Evolutionary conservation across 2,329 filamentous ascomycete species (phyloP).

Genomic region (Incumbomyces delicatus): DNA sequence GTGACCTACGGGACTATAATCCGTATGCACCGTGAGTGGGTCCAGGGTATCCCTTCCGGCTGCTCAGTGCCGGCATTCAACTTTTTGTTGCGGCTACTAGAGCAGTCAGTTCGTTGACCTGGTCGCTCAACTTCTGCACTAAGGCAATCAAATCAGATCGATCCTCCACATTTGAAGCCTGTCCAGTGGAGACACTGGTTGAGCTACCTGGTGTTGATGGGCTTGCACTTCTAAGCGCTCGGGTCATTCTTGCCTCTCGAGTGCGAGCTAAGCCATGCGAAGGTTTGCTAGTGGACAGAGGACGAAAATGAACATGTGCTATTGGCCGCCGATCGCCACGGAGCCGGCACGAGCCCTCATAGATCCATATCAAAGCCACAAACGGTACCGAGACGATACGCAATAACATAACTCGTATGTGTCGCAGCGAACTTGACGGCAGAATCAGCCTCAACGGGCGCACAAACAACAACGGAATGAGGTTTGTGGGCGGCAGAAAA

Average conservation of each 20-base stretch:
- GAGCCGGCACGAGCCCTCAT: slow-evolving; percentile 33
- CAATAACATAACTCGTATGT: slow-evolving; percentile 48
- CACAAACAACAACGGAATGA: slow-evolving; percentile 47
- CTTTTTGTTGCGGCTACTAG: slow-evolving; percentile 20
- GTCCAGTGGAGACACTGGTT: neutral
- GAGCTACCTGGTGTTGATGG: neutral
- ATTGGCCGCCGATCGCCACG: slow-evolving; percentile 16
- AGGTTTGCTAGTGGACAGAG: neutral
- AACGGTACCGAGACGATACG: slow-evolving; percentile 51
- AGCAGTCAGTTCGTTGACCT: slow-evolving; percentile 21
- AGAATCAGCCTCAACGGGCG: slow-evolving; percentile 49
- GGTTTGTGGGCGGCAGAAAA: slow-evolving; percentile 44
- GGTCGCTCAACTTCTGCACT: slow-evolving; percentile 18
- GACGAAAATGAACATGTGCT: slow-evolving; percentile 2
- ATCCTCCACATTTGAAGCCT: slow-evolving; percentile 15
- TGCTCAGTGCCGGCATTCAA: neutral
- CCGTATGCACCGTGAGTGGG: too few species aligned
- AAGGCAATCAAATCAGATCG: slow-evolving; percentile 17
- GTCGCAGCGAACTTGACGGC: slow-evolving; percentile 44
- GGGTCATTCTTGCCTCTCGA: neutral
- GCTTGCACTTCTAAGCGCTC: slow-evolving; percentile 1
- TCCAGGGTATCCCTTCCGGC: too few species aligned
- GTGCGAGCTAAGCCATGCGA: neutral
- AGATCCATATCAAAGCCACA: slow-evolving; percentile 48
- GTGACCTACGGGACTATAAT: too few species aligned